Evolutionary conservation across 352 stramenopile genomes (phyloP).

Genomic region (Pythium aphanidermatum): DNA sequence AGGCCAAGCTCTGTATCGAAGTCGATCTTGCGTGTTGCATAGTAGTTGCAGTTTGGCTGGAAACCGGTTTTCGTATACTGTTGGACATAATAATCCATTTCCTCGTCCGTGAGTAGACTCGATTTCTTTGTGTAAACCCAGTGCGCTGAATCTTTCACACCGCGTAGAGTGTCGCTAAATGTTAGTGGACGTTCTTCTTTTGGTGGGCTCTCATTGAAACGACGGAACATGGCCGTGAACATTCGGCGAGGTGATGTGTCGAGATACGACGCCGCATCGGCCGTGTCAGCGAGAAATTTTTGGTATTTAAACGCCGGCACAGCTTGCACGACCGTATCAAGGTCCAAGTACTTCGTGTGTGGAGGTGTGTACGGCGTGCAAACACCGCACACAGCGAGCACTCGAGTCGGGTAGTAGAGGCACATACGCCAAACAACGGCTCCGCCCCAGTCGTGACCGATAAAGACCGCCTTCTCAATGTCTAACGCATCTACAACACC

Average conservation of each 20-base stretch:
- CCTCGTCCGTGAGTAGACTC: conserved; percentile 37
- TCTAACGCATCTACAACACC: conserved; percentile 40
- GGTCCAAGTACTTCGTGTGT: conserved; percentile 25
- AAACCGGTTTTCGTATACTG: conserved; percentile 53
- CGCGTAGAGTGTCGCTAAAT: conserved; percentile 26
- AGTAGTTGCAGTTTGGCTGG: conserved; percentile 49
- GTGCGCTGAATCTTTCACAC: conserved; percentile 25
- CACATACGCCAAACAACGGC: conserved; percentile 63
- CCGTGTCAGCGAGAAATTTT: conserved; percentile 39
- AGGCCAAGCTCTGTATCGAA: conserved; percentile 40
- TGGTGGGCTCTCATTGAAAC: conserved; percentile 27
- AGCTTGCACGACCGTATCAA: conserved; percentile 39
- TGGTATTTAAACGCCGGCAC: conserved; percentile 64
- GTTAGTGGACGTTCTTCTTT: conserved; percentile 11
- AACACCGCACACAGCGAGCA: conserved; percentile 47
- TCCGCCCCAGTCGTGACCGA: conserved; percentile 72
- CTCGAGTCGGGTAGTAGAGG: conserved; percentile 53
- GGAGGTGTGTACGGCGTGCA: conserved; percentile 65
- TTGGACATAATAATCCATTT: conserved; percentile 57
- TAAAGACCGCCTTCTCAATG: conserved; percentile 59
- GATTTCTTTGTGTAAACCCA: conserved; percentile 32
- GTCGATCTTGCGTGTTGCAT: conserved; percentile 50
- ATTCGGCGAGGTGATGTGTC: conserved; percentile 37
- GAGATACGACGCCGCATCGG: conserved; percentile 30
- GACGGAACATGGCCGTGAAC: conserved; percentile 45